Conservation (phyloP, 495 filamentous ascomycete genomes). For the Podospora pseudoanserina region DNA sequence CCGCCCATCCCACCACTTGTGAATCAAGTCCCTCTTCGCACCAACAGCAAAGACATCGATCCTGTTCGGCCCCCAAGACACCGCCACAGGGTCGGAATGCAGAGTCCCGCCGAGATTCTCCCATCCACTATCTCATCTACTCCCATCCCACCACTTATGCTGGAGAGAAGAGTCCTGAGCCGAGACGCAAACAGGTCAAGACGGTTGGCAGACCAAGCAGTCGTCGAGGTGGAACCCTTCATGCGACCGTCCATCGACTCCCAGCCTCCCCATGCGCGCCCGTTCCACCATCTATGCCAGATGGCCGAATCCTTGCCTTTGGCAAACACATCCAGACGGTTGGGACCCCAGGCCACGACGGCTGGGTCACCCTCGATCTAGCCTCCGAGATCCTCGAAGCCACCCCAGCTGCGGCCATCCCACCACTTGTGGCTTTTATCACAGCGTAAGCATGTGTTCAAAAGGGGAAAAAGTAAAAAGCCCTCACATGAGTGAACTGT, state of each 20-base stretch:
- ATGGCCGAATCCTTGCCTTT: conserved; percentile 33
- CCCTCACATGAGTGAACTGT: neutral
- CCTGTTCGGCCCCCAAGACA: conserved; percentile 32
- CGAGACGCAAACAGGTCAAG: conserved; percentile 34
- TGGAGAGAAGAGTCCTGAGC: conserved; percentile 17
- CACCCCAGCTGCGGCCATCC: conserved; percentile 9
- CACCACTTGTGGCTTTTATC: conserved; percentile 33
- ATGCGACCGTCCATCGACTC: conserved; percentile 29
- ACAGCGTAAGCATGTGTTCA: neutral
- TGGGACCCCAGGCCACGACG: conserved; percentile 21
- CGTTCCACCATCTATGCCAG: conserved; percentile 16
- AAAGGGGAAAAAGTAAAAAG: neutral
- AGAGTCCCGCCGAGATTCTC: conserved; percentile 28
- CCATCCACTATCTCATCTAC: conserved; percentile 24
- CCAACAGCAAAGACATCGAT: conserved; percentile 27
- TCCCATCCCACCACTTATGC: conserved; percentile 36
- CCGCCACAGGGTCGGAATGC: conserved; percentile 17
- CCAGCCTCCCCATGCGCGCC: conserved; percentile 18
- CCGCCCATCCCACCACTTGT: conserved; percentile 25
- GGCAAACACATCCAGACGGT: conserved; percentile 17
- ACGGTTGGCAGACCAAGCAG: conserved; percentile 22
- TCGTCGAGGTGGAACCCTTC: conserved; percentile 16
- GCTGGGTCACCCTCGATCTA: conserved; percentile 19
- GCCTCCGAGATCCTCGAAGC: conserved; percentile 30
- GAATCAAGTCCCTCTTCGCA: conserved; percentile 19